These are phyloP conservation scores for Besnoitia besnoiti DNA, from an alignment of 169 alveolate species.

Conservation along the genomic window DNA sequence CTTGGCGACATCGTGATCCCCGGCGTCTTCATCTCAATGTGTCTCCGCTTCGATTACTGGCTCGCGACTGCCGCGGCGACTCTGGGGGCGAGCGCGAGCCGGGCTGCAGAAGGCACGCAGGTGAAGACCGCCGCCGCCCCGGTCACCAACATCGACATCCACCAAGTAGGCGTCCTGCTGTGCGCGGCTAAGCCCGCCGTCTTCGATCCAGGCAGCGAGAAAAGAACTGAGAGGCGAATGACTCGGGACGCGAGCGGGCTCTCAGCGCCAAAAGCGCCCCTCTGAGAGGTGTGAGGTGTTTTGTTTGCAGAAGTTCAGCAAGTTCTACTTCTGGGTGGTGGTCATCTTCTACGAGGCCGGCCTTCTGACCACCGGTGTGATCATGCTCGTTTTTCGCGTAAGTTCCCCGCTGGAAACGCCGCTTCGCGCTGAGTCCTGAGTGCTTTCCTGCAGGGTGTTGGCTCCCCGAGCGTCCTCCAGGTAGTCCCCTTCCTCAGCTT, in stretches of 20 bases:
- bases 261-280: conserved; percentile 9
- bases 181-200: not conserved
- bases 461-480: not conserved
- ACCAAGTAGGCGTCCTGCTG: conserved; percentile 39
- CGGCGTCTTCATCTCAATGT: conserved; percentile 90
- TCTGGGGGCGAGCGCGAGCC: too few relatives aligned
- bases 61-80: conserved; percentile 7
- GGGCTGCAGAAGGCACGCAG: not conserved
- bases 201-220: not conserved
- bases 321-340: conserved; percentile 81
- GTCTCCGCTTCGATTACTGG: conserved; percentile 84
- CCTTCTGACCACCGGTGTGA: conserved; percentile 85
- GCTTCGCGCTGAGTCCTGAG: not conserved
- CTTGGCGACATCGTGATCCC: conserved; percentile 95
- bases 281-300: not conserved
- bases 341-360: conserved; percentile 88
- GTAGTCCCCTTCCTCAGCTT: not conserved
- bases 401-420: not conserved
- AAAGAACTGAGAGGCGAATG: not conserved
- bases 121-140: not conserved
- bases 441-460: conserved; percentile 11
- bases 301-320: conserved; percentile 59
- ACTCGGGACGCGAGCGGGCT: not conserved
- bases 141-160: conserved; percentile 37
- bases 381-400: conserved; percentile 83